A percentile compares a stretch with the other conserved stretches of the same genome.
Evolutionary conservation across 495 filamentous ascomycete species (phyloP).

Genomic region (Bryoglossum gracile): DNA sequence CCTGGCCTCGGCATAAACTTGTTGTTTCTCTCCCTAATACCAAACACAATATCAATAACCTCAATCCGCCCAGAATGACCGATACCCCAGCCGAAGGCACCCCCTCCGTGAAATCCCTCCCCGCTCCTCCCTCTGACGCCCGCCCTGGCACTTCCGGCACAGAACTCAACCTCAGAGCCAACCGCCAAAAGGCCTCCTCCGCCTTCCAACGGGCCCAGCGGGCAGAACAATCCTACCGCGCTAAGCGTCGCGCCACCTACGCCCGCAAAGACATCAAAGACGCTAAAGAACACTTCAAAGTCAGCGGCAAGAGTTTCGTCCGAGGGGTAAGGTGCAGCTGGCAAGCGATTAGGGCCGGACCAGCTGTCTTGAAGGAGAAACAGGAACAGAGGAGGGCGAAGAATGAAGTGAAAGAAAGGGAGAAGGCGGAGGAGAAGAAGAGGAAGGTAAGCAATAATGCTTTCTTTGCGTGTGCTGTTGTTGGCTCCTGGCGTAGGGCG

Average conservation of each 20-base stretch:
- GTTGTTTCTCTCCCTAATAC: neutral
- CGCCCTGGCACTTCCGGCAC: constrained; percentile 15
- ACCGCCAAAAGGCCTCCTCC: constrained; percentile 13
- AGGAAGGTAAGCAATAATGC: too few relatives aligned
- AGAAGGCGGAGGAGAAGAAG: constrained; percentile 10
- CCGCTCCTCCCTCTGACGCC: constrained; percentile 1
- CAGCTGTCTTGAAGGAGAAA: constrained; percentile 15
- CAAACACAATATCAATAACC: too few relatives aligned
- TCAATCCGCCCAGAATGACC: too few relatives aligned
- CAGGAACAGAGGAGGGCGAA: constrained; percentile 4
- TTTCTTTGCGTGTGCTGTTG: too few relatives aligned
- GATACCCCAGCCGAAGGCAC: neutral
- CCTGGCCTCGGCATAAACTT: neutral
- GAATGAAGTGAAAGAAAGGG: constrained; percentile 10
- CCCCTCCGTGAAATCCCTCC: neutral
- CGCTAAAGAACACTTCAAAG: constrained; percentile 9
- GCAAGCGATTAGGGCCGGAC: constrained; percentile 1
- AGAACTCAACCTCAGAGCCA: constrained; percentile 11
- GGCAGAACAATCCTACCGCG: constrained; percentile 18
- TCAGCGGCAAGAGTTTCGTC: constrained; percentile 3
- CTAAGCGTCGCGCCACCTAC: constrained; percentile 6
- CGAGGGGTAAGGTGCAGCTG: neutral
- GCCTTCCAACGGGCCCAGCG: constrained; percentile 13
- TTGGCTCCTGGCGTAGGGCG: too few relatives aligned
- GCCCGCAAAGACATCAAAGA: constrained; percentile 9